phyloP scores from a whole-genome alignment of 2,329 filamentous ascomycete species.

The Exophiala bonariae region DNA sequence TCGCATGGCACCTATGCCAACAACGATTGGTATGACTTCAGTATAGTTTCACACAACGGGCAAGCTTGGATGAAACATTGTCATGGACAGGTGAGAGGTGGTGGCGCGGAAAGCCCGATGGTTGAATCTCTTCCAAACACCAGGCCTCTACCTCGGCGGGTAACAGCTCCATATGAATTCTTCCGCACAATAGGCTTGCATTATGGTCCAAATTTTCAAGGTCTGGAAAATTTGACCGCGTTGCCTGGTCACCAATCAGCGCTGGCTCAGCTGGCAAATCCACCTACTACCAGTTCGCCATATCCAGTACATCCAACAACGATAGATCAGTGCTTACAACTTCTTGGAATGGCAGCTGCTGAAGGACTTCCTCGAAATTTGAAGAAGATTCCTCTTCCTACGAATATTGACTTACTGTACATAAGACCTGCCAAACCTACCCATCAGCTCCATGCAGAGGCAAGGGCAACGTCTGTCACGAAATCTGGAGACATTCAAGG shows the following conservation, averaged over 20 bases:
- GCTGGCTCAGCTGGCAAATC: not conserved
- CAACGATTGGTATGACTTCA: constrained; percentile 1
- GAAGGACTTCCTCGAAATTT: constrained; percentile 7
- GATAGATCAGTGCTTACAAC: constrained; percentile 5
- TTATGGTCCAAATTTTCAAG: not conserved
- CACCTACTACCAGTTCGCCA: not conserved
- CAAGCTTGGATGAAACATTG: not conserved
- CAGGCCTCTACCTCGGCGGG: no score
- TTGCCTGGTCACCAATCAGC: not conserved
- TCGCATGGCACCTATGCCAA: constrained; percentile 2
- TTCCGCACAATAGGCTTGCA: not conserved
- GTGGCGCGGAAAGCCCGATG: no score
- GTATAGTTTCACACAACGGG: constrained; percentile 1
- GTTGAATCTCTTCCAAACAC: no score
- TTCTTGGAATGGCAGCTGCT: constrained; percentile 1
- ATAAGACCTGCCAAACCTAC: no score
- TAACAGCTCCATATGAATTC: not conserved
- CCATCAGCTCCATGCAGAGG: not conserved
- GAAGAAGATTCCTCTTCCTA: constrained; percentile 3
- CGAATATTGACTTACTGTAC: no score
- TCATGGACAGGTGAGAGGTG: not conserved
- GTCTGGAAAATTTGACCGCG: not conserved
- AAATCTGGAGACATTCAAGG: constrained; percentile 1
- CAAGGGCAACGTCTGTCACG: not conserved
- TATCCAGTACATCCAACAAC: constrained; percentile 9